Conservation (phyloP, 2,329 filamentous ascomycete genomes). For the Botryosphaeria dothidea region DNA sequence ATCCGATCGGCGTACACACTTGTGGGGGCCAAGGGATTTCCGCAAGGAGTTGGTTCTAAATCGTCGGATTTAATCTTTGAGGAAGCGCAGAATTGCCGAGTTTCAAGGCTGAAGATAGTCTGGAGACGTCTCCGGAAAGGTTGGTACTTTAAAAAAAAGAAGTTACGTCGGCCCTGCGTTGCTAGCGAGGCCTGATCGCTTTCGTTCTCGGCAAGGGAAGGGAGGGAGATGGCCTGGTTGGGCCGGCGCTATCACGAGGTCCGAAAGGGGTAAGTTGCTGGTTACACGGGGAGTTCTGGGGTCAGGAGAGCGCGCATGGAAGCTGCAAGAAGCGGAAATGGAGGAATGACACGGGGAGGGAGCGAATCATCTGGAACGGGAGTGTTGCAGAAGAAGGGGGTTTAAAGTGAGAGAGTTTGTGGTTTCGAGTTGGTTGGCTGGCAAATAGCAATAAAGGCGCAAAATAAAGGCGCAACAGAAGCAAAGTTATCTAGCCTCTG, state of each 20-base stretch:
- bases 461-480: neutral
- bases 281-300: neutral
- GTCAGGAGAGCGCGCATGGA: neutral
- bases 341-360: neutral
- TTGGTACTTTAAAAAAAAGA: neutral
- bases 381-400: neutral
- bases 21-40: neutral
- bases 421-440: too few species aligned
- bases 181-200: neutral
- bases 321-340: neutral
- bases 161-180: neutral
- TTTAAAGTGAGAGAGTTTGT: neutral
- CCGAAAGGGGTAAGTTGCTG: neutral
- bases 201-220: neutral
- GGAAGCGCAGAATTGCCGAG: neutral
- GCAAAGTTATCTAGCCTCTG: neutral
- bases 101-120: neutral
- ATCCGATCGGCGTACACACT: neutral
- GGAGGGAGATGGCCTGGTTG: neutral
- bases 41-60: neutral
- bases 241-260: neutral
- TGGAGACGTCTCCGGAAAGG: neutral
- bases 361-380: neutral
- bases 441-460: conserved; percentile 8
- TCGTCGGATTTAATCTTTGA: neutral